Evolutionary conservation across 176 grass and related monocot species (phyloP), one percentile per base, ranked within the genome.

Genomic region (Otatea glauca): DNA sequence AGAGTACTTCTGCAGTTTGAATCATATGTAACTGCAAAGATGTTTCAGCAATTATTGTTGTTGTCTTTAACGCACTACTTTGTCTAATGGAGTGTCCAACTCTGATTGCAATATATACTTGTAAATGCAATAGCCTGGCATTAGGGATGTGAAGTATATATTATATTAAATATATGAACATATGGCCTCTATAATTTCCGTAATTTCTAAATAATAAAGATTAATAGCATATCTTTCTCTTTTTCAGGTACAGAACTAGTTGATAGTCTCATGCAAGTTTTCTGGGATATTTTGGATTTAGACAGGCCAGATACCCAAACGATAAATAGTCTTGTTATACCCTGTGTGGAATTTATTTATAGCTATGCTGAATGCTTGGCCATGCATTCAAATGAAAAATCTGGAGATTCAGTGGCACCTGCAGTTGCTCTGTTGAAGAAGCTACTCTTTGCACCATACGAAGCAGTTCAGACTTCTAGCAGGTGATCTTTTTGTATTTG

Each of bases 391-490:
- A 89, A 85, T 56, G 89, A 95, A 76, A 79, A 88, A 74, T 80
- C 86, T 87, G 80, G 72, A 84, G 87, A 81, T 34, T 88, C 96
- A 75, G 96, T 98, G 50, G 93, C 89, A 59, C 96, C 93, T 78
- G 91, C 96, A 37, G 91, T 98, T 93, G 41, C 41, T 88, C 65
- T 98, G 76, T 68, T 98, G 48, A 98, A 95, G 86, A 93, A 92
- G 86, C 85, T 98, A 79, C 93, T 98, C 47, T 98, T 98, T 89
- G 91, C 96, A 61, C 96, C 96, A 77, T 98, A 92, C 88, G 96
- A 93, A 73, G 93, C 93, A 54, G 96, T 98, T 39, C 96, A 98
- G 77, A 98, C 93, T 54, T 98, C 96, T 45, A 98, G 96, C 96
- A 98, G 96, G 96, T 95, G 75, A 62, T 75, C 24, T 39, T 29